Evolutionary conservation across 495 filamentous ascomycete species (phyloP), one percentile per base, ranked within the genome.

Genomic region (Talaromyces nanjingensis): DNA sequence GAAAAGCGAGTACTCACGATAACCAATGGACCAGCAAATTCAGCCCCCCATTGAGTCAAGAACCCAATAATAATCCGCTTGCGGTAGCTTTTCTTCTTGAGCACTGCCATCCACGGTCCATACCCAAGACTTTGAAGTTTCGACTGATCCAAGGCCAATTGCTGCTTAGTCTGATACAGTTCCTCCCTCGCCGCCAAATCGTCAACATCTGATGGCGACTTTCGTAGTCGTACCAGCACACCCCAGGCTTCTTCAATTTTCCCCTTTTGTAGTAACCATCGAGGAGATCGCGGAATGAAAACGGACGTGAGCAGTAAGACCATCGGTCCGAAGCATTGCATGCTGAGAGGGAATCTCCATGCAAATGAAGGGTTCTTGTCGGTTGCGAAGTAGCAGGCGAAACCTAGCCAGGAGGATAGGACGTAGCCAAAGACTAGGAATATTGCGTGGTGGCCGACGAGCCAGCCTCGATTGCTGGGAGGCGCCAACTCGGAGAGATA

Each of bases 331-430:
- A 77, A 63, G 49, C 69, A 73, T 59, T 81, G 76, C 29, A 83
- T 67, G 18, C 76, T 76, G 3, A 83, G 65, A 6, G 74, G 75
- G 39, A 82, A 81, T 33, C 80, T 64, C 80, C 80, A 81, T 12
- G 74, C 73, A 65, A 81, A 77, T 1, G 63, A 66, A 4, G 73
- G 66, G n/a, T 73, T 59, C 11, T 69, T 66, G 24, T 60, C 67
- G n/a, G 72, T 66, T 6, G 70, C 72, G 56, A 72, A 79, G 61
- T 77, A 79, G 60, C 77, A 80, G 0, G 69, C 79, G 62, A 72
- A 80, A 0, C 77, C 77, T 2, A 79, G 67, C 79, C 79, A 81
- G 2, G 68, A 75, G 29, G 76, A 63, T 22, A 79, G 70, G 68
- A 76, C 73, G 55, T 81, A 81, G 9, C 78, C 77, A 34, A 77